Base-by-base conservation (phyloP, 1,284 basidiomycete species). In the Nidula niveotomentosa region DNA sequence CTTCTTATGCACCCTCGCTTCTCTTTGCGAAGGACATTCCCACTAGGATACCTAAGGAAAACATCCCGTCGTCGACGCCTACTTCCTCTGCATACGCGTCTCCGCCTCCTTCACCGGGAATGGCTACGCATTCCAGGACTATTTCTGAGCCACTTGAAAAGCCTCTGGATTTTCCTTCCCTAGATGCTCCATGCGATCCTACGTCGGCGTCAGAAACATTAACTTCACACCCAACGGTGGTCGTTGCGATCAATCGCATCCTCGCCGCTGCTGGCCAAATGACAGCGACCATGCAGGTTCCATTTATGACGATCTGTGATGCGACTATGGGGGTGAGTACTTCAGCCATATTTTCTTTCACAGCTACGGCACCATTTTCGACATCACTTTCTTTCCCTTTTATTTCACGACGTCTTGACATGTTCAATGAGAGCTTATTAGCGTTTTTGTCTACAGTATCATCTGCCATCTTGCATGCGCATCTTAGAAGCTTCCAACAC, bases 201-300 rank as follows among this genome's bases (percentile, higher is more conserved):
- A 67, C 65, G 13, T 79, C 79, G 9, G 69, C 71, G 18, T 71
- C 78, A 18, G 85, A 89, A 62, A 67, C 71, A 33, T 73, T 89
- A 45, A 80, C 81, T 0, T 68, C 81, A 15, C 78, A 85, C 59
- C 84, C 86, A 6, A 73, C 70, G 13, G 85, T 86, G 8, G 75
- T 78, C 23, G 73, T 74, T 36, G 87, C 88, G 6, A 80, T 84
- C 36, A 81, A 80, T 54, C 76, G 73, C 56, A 85, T 90, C 52
- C 78, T 89, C 36, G 81, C 86, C 36, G 87, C 88, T 2, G 80
- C 83, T 36, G 85, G 82, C 1, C 88, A 90, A 63, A 69, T 90
- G 58, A 71, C 76, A 12, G 81, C 77, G 7, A 81, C 77, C 23
- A 82, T 88, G 13, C 86, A 88, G 64, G 71, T 73, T 8, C 88